Base-by-base conservation (phyloP, 2,329 filamentous ascomycete genomes). In the Ophiognomonia clavigignenti-juglandacearum region DNA sequence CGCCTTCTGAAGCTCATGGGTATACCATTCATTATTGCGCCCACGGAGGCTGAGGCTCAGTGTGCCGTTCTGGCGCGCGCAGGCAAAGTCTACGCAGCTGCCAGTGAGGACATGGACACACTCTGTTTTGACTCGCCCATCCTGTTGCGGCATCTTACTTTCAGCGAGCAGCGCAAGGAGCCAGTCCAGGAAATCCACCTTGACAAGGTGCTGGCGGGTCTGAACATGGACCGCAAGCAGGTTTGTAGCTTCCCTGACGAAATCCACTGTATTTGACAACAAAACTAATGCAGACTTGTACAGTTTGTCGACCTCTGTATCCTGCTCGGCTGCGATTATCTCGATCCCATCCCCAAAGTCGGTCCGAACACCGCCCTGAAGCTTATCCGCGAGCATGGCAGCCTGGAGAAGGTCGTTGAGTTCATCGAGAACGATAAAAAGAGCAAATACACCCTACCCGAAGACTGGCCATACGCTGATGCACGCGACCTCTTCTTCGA, bases 21-120 rank as follows among this genome's bases (percentile, higher is more conserved):
- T 11, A 83, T 98, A 29, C 93, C 93, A 1, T 97, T 85, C 66
- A 92, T 98, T 54, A 80, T 96, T 60, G 93, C 93, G 0, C 93
- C 93, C 0, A 98, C 93, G 0, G 93, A 98, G 67, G 93, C 93
- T 4, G 93, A 98, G 71, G 93, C 93, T 2, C 93, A 98, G 65
- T 98, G 93, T 64, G 93, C 93, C 3, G 86, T 85, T 34, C 75
- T 98, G 52, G 93, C 93, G 1, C 77, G 86, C 52, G 91, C 88
- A 5, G 92, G 90, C 31, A 97, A 97, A 70, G 93, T 98, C 43
- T 98, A 95, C 64, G 93, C 91, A 4, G 93, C 93, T 18, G 93
- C 93, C 3, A 95, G 88, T 54, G 93, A 98, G 69, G 93, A 98
- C 69, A 98, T 98, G 93, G 93, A 98, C 63, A 98, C 93, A 0